Evolutionary conservation across 2,329 filamentous ascomycete species (phyloP).

Genomic region (Colletotrichum sansevieriae): DNA sequence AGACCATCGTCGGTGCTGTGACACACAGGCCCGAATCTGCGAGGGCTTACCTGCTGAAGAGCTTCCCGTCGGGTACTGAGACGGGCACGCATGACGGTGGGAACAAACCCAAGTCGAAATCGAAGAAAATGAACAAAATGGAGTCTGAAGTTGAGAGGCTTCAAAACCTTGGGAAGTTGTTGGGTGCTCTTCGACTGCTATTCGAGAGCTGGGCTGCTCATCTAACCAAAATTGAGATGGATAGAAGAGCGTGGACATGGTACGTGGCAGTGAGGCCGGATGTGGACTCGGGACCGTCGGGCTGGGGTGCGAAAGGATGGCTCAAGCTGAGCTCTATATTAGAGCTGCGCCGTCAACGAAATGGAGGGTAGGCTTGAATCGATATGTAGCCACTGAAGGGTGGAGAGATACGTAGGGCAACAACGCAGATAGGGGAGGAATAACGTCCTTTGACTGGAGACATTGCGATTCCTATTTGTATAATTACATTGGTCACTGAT

Average conservation of each 20-base stretch:
- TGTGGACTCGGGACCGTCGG: constrained; percentile 78
- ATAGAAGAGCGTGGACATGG: constrained; percentile 84
- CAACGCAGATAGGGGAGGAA: too few relatives aligned
- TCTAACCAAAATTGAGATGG: constrained; percentile 74
- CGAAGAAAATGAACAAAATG: neutral
- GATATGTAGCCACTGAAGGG: too few relatives aligned
- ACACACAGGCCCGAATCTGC: constrained; percentile 82
- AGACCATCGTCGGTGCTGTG: constrained; percentile 68
- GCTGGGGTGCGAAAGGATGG: constrained; percentile 86
- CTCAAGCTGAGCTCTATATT: constrained; percentile 77
- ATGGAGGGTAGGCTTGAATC: neutral
- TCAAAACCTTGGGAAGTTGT: constrained; percentile 75
- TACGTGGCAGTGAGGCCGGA: constrained; percentile 83
- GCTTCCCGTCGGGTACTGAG: constrained; percentile 58
- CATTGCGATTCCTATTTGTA: too few relatives aligned
- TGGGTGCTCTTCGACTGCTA: constrained; percentile 79
- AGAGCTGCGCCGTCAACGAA: constrained; percentile 61
- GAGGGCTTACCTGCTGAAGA: constrained; percentile 67
- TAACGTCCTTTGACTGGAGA: too few relatives aligned
- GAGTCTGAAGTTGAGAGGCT: constrained; percentile 71
- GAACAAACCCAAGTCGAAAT: constrained; percentile 4
- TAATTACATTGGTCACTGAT: too few relatives aligned
- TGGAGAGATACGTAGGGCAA: too few relatives aligned
- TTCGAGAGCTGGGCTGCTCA: constrained; percentile 80
- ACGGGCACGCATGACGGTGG: constrained; percentile 36